Evolutionary conservation across 441 rosid species (phyloP).

Genomic region (Populus hybrid): DNA sequence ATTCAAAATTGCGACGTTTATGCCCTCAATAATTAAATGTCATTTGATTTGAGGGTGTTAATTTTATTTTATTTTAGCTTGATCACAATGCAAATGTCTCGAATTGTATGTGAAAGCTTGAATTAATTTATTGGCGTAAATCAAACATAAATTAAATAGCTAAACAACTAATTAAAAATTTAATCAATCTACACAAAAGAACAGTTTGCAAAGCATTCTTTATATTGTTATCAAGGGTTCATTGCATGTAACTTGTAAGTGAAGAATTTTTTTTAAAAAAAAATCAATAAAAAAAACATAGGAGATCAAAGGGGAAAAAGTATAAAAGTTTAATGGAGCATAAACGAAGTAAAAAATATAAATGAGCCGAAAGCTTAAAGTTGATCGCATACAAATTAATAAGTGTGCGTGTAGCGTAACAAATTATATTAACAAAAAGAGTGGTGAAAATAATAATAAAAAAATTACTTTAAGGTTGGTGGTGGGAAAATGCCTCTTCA

Average conservation of each 20-base stretch:
- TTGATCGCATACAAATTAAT: background rate
- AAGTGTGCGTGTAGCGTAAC: too few species aligned
- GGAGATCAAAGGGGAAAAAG: background rate
- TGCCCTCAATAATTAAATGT: background rate
- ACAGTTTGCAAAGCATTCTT: background rate
- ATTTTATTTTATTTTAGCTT: background rate
- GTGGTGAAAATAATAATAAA: too few species aligned
- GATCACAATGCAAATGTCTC: background rate
- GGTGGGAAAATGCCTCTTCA: too few species aligned
- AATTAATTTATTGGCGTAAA: background rate
- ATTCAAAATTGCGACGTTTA: background rate
- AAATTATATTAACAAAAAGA: background rate
- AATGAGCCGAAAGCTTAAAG: slow-evolving; percentile 19
- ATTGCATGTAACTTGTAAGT: background rate
- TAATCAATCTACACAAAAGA: background rate
- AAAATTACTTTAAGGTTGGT: too few species aligned
- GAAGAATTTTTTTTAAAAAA: background rate
- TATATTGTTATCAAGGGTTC: background rate
- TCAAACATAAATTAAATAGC: background rate
- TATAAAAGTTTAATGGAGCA: background rate
- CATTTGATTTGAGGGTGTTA: background rate
- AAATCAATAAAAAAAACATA: background rate
- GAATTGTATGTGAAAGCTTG: background rate
- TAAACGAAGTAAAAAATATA: background rate
- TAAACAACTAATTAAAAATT: background rate